A percentile compares a stretch with the other conserved stretches of the same genome.
Conservation (phyloP, 2,329 filamentous ascomycete genomes). For the Cladosporium velox region DNA sequence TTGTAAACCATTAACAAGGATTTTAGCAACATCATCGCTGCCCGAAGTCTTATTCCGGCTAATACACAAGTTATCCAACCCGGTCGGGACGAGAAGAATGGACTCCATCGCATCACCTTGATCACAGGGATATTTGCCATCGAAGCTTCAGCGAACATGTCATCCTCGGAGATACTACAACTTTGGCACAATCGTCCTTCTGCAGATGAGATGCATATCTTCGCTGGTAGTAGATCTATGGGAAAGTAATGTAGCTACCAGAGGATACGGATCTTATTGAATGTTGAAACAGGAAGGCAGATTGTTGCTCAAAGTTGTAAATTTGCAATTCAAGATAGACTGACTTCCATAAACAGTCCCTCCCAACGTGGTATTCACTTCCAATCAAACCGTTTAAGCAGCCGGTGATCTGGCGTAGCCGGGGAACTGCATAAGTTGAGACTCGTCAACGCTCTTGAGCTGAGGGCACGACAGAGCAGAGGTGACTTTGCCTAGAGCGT, state of each 20-base stretch:
- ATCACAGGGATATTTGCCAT: neutral
- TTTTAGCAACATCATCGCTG: neutral
- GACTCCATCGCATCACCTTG: neutral
- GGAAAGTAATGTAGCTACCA: too few species aligned
- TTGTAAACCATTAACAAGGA: neutral
- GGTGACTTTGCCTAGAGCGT: conserved; percentile 24
- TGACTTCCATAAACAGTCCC: neutral
- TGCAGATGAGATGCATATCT: neutral
- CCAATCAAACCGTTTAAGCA: neutral
- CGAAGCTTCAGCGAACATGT: neutral
- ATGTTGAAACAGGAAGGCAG: neutral
- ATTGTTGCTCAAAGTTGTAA: neutral
- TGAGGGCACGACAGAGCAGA: conserved; percentile 33
- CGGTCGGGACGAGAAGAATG: neutral
- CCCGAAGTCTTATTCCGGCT: neutral
- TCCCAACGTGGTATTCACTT: too few species aligned
- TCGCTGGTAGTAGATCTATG: too few species aligned
- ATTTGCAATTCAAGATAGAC: neutral
- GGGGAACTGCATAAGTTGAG: conserved; percentile 32
- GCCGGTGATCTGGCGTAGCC: conserved; percentile 28
- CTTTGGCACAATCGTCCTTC: neutral
- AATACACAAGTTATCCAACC: neutral
- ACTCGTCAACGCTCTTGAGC: conserved; percentile 31
- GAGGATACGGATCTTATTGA: neutral
- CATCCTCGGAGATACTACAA: neutral